Evolutionary conservation across 306 rosid genomes (phyloP), one percentile per base, ranked within the genome.

Genomic region (Malus sylvestris): DNA sequence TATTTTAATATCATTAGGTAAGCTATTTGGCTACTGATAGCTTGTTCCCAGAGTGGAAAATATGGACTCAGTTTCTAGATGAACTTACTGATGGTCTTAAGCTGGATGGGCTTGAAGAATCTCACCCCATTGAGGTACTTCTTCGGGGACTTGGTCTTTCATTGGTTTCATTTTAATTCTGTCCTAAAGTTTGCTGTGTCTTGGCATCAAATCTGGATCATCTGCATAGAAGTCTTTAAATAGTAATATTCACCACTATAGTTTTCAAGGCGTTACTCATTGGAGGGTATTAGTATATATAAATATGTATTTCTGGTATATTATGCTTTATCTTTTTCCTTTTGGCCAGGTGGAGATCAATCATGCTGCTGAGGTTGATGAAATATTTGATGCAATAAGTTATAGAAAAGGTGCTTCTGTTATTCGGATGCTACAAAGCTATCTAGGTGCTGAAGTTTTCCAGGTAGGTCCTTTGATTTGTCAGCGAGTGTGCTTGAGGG

Each of bases 11-110:
- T 79, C 76, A 14, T 53, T 85, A 94, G 98, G 94, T 94, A 89
- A 90, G 96, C 87, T 94, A 91, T 81, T 86, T 94, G 86, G 97
- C 98, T 33, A 74, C 84, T 73, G 98, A 91, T 85, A 85, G 87
- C 87, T 75, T 91, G 83, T 94, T 91, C 82, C 98, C 98, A 15
- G 96, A 92, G 67, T 94, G 98, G 98, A 81, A 87, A 78, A 80
- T 94, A 86, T 94, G 98, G 98, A 89, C 92, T 85, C 98, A 91
- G 84, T 94, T 94, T 88, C 95, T 92, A 79, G 74, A 85, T 79
- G 98, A 90, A 80, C 68, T 87, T 60, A 82, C 86, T 16, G 89
- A 44, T 22, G 98, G 97, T 83, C 96, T 94, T 68, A 89, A 72
- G 76, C 79, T 94, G 81, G 97, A 94, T 68, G 97, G 95, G 32